Conservation (phyloP, 2,329 filamentous ascomycete species). For the Alternaria gansuensis region DNA sequence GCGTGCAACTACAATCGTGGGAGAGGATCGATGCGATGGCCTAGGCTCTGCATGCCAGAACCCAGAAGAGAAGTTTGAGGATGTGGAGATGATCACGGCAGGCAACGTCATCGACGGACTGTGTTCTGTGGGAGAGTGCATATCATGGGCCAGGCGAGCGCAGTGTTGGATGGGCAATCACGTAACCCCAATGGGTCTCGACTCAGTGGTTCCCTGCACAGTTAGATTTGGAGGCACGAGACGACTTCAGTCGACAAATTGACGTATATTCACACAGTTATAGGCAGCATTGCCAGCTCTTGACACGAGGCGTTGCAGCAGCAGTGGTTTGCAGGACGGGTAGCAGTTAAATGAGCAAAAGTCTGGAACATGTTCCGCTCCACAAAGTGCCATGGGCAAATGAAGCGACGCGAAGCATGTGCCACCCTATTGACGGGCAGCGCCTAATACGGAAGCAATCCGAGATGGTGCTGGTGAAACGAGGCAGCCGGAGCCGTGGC, state of each 20-base stretch:
- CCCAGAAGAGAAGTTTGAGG: neutral
- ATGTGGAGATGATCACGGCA: slow-evolving; percentile 10
- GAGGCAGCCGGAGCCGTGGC: slow-evolving; percentile 20
- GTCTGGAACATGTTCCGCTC: slow-evolving; percentile 27
- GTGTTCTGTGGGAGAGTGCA: slow-evolving; percentile 13
- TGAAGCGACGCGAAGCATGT: slow-evolving; percentile 30
- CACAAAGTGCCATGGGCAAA: slow-evolving; percentile 26
- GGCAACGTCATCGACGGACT: slow-evolving; percentile 19
- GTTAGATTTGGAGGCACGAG: slow-evolving; percentile 11
- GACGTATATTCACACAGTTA: slow-evolving; percentile 14
- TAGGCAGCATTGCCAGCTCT: slow-evolving; percentile 22
- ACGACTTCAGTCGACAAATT: slow-evolving; percentile 4
- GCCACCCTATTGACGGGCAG: slow-evolving; percentile 30
- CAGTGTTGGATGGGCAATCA: slow-evolving; percentile 3
- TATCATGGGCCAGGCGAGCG: neutral
- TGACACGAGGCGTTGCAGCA: slow-evolving; percentile 25
- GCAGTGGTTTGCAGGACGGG: slow-evolving; percentile 41
- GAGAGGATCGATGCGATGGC: slow-evolving; percentile 54
- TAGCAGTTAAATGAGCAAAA: slow-evolving; percentile 36
- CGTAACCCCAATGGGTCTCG: neutral
- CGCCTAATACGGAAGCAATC: slow-evolving; percentile 31
- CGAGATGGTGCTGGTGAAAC: slow-evolving; percentile 29
- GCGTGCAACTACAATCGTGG: slow-evolving; percentile 54
- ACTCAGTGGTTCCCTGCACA: slow-evolving; percentile 10
- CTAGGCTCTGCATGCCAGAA: slow-evolving; percentile 12